Conservation (phyloP, 805 yeast genomes). For the Pachysolen tannophilus region DNA sequence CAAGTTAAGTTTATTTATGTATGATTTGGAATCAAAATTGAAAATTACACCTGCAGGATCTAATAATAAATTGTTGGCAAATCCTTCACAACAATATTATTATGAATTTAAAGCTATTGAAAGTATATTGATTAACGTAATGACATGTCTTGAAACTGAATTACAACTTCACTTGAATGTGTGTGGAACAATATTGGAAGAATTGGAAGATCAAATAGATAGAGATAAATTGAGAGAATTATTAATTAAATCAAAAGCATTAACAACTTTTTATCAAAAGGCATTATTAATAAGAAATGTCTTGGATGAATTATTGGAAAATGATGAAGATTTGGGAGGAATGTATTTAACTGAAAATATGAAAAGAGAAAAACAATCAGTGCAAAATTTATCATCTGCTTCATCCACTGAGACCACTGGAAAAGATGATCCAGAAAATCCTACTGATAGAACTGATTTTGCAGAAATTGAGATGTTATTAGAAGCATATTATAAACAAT, state of each 20-base stretch:
- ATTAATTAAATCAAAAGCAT: constrained; percentile 61
- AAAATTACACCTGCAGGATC: constrained; percentile 20
- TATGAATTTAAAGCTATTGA: constrained; percentile 84
- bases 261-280: constrained; percentile 70
- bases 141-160: constrained; percentile 74
- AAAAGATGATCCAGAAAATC: not conserved
- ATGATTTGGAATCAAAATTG: constrained; percentile 74
- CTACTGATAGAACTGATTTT: constrained; percentile 24
- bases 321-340: constrained; percentile 74
- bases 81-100: constrained; percentile 33
- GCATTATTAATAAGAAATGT: constrained; percentile 70
- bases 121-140: constrained; percentile 71
- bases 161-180: constrained; percentile 46
- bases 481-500: constrained; percentile 84
- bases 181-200: constrained; percentile 58
- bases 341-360: constrained; percentile 53
- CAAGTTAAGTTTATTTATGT: constrained; percentile 68
- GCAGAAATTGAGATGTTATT: constrained; percentile 82
- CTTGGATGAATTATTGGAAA: constrained; percentile 75
- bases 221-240: constrained; percentile 67
- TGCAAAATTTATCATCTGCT: not conserved
- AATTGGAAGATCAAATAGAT: constrained; percentile 73
- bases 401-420: not conserved
- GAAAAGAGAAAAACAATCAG: constrained; percentile 1
- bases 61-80: constrained; percentile 17